phyloP scores from a whole-genome alignment of 1,284 basidiomycete species.

The Ganoderma leucocontextum region DNA sequence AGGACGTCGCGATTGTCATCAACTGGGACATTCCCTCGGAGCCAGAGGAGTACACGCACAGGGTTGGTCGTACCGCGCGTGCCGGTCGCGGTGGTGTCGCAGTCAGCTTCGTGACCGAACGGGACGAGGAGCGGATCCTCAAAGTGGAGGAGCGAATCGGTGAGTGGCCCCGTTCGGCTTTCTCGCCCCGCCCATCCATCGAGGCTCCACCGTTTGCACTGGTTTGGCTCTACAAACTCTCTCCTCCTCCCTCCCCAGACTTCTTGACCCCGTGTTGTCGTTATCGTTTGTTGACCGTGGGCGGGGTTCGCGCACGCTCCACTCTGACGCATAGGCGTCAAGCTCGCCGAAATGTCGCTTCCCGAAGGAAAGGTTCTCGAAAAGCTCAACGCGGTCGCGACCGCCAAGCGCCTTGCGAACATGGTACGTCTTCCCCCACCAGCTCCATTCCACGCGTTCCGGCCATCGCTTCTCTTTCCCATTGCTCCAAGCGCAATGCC shows the following conservation, averaged over 20 bases:
- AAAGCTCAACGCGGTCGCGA: constrained; percentile 87
- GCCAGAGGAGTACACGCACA: constrained; percentile 81
- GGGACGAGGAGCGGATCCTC: constrained; percentile 87
- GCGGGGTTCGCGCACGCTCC: neutral
- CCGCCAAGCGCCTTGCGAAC: constrained; percentile 91
- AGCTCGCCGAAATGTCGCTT: constrained; percentile 75
- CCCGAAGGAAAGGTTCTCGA: constrained; percentile 89
- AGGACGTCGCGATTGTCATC: constrained; percentile 93
- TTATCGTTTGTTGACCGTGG: neutral
- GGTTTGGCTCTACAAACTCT: neutral
- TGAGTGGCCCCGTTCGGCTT: constrained; percentile 48
- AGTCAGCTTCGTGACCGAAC: constrained; percentile 94
- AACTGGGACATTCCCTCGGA: constrained; percentile 95
- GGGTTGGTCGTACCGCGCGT: constrained; percentile 92
- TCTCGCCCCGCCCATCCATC: neutral
- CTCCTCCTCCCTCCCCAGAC: neutral
- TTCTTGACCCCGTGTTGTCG: neutral
- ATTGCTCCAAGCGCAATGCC: neutral
- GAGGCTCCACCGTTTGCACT: neutral
- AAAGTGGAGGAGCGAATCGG: constrained; percentile 90
- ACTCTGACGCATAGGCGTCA: constrained; percentile 60
- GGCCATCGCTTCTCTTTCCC: no score
- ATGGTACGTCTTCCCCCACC: constrained; percentile 72
- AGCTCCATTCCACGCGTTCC: neutral
- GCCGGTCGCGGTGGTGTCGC: constrained; percentile 92